Conservation (phyloP, 1,139 yeast species). For the Citeromyces siamensis region DNA sequence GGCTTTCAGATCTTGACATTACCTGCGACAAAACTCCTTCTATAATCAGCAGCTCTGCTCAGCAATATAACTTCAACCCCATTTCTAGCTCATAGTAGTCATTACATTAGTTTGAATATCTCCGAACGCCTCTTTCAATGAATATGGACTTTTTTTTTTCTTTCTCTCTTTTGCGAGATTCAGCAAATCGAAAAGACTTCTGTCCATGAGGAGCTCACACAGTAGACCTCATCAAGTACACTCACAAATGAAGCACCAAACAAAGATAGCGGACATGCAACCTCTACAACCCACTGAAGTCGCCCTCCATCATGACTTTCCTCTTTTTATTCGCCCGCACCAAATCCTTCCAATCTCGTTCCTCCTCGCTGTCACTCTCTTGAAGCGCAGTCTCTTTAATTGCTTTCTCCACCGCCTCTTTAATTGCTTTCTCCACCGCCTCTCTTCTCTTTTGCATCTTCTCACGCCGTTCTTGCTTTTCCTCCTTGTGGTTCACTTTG, state of each 20-base stretch:
- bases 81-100: no score
- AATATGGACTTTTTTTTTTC: no score
- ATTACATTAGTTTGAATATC: no score
- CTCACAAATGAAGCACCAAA: neutral
- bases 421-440: slow-evolving; percentile 43
- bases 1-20: no score
- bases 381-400: slow-evolving; percentile 20
- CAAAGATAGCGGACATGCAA: neutral
- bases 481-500: slow-evolving; percentile 50
- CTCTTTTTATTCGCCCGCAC: slow-evolving; percentile 53
- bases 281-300: slow-evolving; percentile 57
- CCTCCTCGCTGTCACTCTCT: slow-evolving; percentile 36
- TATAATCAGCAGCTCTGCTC: no score
- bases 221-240: no score
- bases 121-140: no score
- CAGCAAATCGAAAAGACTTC: no score
- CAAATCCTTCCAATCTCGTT: slow-evolving; percentile 81
- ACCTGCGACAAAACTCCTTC: no score
- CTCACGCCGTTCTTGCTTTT: slow-evolving; percentile 48
- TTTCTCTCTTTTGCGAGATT: no score
- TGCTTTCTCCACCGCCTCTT: slow-evolving; percentile 39
- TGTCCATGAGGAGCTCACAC: no score
- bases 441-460: slow-evolving; percentile 53
- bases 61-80: no score
- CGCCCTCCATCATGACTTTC: slow-evolving; percentile 39